phyloP scores from a whole-genome alignment of 2,329 filamentous ascomycete genomes.

The Beauveria sp. region DNA sequence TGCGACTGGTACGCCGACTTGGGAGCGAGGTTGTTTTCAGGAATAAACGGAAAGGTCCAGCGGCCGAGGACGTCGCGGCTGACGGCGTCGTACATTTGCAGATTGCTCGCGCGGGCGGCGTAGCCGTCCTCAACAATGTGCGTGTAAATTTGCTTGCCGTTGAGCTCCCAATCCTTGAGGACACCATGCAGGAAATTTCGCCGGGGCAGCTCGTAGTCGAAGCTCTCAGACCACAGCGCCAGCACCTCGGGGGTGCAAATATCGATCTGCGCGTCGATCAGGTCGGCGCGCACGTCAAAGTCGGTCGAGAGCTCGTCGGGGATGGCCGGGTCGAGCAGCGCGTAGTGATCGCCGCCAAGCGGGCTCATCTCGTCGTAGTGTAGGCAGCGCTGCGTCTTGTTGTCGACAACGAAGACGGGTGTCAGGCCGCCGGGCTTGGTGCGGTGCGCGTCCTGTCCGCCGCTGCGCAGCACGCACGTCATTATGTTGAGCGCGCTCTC shows the following conservation, averaged over 20 bases:
- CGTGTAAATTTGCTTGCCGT: slow-evolving; percentile 92
- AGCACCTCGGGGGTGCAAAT: slow-evolving; percentile 96
- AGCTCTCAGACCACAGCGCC: slow-evolving; percentile 93
- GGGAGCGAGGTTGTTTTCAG: slow-evolving; percentile 76
- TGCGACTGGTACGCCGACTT: slow-evolving; percentile 69
- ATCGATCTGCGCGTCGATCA: slow-evolving; percentile 92
- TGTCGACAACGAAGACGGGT: slow-evolving; percentile 82
- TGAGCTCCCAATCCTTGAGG: slow-evolving; percentile 92
- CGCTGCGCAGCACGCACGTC: slow-evolving; percentile 85
- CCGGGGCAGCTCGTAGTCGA: slow-evolving; percentile 87
- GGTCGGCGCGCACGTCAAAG: slow-evolving; percentile 75
- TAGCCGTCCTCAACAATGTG: slow-evolving; percentile 80
- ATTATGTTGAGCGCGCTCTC: slow-evolving; percentile 93
- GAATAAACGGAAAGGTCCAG: slow-evolving; percentile 84
- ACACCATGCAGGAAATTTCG: slow-evolving; percentile 88
- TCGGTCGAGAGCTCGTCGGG: slow-evolving; percentile 61
- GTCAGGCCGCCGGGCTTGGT: slow-evolving; percentile 69
- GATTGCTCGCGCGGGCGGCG: slow-evolving; percentile 74
- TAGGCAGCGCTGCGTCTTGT: slow-evolving; percentile 69
- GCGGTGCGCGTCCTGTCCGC: slow-evolving; percentile 60
- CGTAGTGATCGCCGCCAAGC: slow-evolving; percentile 53
- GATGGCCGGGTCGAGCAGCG: slow-evolving; percentile 73
- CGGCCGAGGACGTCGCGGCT: slow-evolving; percentile 78
- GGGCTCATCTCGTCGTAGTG: slow-evolving; percentile 90
- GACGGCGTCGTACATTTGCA: slow-evolving; percentile 85